Conservation (phyloP, 345 rosid genomes). For the Raphanus sativus region DNA sequence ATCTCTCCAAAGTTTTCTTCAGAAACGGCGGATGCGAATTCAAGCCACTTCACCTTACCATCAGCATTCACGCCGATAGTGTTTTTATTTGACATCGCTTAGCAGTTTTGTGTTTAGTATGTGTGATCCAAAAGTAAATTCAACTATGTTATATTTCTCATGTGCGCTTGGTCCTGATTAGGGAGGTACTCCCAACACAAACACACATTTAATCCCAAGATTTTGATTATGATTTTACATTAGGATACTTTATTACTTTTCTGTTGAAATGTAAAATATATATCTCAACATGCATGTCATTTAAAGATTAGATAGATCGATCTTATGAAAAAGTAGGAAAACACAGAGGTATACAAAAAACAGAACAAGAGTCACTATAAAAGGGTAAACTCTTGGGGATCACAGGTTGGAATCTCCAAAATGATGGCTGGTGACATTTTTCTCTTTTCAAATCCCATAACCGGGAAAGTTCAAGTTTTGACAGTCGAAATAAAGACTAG, state of each 20-base stretch:
- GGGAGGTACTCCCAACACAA: background rate
- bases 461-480: too few species aligned
- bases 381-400: too few species aligned
- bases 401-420: too few species aligned
- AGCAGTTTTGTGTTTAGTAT: background rate
- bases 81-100: background rate
- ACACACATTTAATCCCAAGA: background rate
- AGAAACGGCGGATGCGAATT: constrained; percentile 46
- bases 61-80: constrained; percentile 26
- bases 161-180: background rate
- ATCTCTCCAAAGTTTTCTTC: constrained; percentile 52
- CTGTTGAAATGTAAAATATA: too few species aligned
- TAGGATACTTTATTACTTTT: background rate
- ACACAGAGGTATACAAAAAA: too few species aligned
- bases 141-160: background rate
- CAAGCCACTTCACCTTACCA: constrained; percentile 46
- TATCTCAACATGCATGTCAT: too few species aligned
- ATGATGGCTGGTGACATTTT: too few species aligned
- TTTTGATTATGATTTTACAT: background rate
- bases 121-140: background rate
- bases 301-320: too few species aligned
- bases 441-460: too few species aligned
- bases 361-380: too few species aligned
- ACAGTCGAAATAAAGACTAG: too few species aligned
- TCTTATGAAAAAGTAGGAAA: too few species aligned